These are phyloP conservation scores for Macrophomina tecta DNA, from an alignment of 2,329 filamentous ascomycete genomes.

Conservation along the genomic window DNA sequence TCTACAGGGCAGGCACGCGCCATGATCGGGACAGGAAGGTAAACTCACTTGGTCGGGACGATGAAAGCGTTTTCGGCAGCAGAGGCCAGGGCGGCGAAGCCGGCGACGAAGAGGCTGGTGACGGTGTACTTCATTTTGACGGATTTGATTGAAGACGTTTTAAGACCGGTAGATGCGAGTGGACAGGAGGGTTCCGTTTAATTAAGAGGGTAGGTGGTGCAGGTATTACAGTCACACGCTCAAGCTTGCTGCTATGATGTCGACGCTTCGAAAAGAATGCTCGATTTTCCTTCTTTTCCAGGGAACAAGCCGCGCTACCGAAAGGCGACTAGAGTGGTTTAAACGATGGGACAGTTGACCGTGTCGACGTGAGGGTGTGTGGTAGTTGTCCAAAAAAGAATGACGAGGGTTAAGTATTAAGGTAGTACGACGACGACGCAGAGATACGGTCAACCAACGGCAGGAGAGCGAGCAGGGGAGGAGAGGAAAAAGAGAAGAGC, in stretches of 20 bases:
- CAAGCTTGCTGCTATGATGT: slow-evolving; percentile 5
- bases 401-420: slow-evolving; percentile 15
- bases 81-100: slow-evolving; percentile 53
- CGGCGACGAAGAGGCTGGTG: slow-evolving; percentile 50
- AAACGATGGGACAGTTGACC: not conserved
- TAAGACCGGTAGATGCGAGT: not conserved
- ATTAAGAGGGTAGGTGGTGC: not conserved
- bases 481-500: not conserved
- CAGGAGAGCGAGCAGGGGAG: not conserved
- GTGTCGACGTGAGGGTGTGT: not conserved
- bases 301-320: slow-evolving; percentile 1
- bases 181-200: not conserved
- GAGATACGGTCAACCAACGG: not conserved
- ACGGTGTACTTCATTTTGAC: slow-evolving; percentile 52
- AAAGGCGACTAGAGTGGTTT: slow-evolving; percentile 11
- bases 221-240: not conserved
- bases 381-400: not conserved
- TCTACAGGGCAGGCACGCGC: not conserved
- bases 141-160: not conserved
- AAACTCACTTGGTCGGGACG: slow-evolving; percentile 30
- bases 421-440: not conserved
- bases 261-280: slow-evolving; percentile 5
- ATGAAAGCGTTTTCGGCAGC: slow-evolving; percentile 56
- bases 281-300: not conserved
- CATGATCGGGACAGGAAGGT: not conserved